Percentiles rank a stretch among this genome's conserved stretches.
Evolutionary conservation across 192 early-diverging fungal species (phyloP).

Genomic region (Coemansia sp.): DNA sequence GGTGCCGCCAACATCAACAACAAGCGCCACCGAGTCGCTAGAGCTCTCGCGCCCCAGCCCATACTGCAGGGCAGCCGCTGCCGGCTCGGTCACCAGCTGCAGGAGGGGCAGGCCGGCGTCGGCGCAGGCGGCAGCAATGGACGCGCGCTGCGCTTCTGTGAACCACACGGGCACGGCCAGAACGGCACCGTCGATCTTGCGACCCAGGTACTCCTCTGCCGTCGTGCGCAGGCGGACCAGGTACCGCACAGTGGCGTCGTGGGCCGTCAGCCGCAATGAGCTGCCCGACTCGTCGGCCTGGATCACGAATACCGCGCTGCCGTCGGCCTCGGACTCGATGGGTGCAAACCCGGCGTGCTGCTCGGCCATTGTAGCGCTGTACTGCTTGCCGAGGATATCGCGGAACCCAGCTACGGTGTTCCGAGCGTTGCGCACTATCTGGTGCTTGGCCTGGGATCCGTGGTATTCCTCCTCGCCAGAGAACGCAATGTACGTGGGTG

Average conservation of each 20-base stretch:
- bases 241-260: conserved; percentile 77
- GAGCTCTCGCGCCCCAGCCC: conserved; percentile 60
- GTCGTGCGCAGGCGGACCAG: conserved; percentile 78
- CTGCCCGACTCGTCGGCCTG: conserved; percentile 54
- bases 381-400: conserved; percentile 67
- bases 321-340: conserved; percentile 59
- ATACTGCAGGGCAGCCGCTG: conserved; percentile 87
- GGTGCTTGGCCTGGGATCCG: conserved; percentile 74
- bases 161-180: conserved; percentile 88
- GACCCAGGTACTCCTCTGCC: conserved; percentile 85
- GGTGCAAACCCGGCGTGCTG: conserved; percentile 54
- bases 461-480: conserved; percentile 84
- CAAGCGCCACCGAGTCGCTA: conserved; percentile 74
- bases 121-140: conserved; percentile 63
- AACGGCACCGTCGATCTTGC: conserved; percentile 74
- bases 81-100: conserved; percentile 84
- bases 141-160: conserved; percentile 65
- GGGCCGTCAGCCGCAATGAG: conserved; percentile 62
- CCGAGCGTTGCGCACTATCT: conserved; percentile 82
- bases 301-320: conserved; percentile 63
- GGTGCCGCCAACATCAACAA: conserved; percentile 87
- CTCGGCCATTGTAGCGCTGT: conserved; percentile 32
- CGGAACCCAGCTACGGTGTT: conserved; percentile 91
- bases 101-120: conserved; percentile 78
- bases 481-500: conserved; percentile 92